Percentiles rank a stretch among this genome's conserved stretches.
Evolutionary conservation across 805 yeast species (phyloP).

Genomic region (Millerozyma miso): DNA sequence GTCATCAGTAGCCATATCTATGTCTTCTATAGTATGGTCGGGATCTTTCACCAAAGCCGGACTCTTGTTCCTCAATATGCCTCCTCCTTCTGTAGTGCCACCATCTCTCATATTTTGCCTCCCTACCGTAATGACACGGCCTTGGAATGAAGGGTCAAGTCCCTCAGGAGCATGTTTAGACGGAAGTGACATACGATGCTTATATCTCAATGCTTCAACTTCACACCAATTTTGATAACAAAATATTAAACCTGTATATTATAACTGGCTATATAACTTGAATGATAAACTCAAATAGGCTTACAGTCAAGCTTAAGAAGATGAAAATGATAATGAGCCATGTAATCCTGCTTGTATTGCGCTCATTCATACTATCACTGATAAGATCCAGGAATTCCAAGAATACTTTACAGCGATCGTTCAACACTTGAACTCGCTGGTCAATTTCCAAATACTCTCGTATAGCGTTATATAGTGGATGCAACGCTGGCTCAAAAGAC

Average conservation of each 20-base stretch:
- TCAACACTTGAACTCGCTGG: constrained; percentile 87
- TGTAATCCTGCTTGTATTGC: constrained; percentile 86
- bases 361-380: constrained; percentile 91
- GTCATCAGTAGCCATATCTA: constrained; percentile 47
- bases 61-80: background rate
- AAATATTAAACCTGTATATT: background rate
- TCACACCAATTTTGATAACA: background rate
- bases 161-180: constrained; percentile 38
- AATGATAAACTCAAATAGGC: constrained; percentile 61
- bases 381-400: constrained; percentile 89
- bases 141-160: constrained; percentile 19
- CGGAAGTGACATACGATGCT: constrained; percentile 26
- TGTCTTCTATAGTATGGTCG: constrained; percentile 25
- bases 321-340: constrained; percentile 84
- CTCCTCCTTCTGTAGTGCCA: background rate
- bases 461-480: constrained; percentile 85
- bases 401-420: constrained; percentile 91
- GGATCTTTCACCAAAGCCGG: background rate
- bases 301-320: constrained; percentile 71
- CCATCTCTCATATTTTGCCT: background rate
- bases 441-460: constrained; percentile 93
- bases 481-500: constrained; percentile 91
- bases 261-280: constrained; percentile 34
- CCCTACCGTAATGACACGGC: constrained; percentile 23
- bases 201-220: too few relatives aligned